Percentiles rank a stretch among this genome's conserved stretches.
Evolutionary conservation across 2,329 filamentous ascomycete species (phyloP).

Genomic region (Venturiaceae sp.): DNA sequence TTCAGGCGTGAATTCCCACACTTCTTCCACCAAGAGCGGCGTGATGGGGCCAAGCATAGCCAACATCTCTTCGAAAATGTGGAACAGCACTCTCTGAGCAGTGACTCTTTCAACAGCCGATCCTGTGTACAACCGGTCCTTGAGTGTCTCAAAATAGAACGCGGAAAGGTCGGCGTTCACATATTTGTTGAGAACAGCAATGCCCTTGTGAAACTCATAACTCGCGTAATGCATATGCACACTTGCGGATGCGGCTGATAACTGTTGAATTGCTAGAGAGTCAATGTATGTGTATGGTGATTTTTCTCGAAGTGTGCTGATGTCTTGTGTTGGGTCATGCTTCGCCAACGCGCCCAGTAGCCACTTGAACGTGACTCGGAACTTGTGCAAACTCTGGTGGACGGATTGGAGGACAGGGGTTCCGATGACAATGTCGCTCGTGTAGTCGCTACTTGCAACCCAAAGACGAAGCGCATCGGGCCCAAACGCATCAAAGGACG

Average conservation of each 20-base stretch:
- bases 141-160: conserved; percentile 88
- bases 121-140: conserved; percentile 85
- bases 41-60: conserved; percentile 74
- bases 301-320: conserved; percentile 3
- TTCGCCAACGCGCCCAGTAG: conserved; percentile 57
- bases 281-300: conserved; percentile 37
- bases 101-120: conserved; percentile 51
- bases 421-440: conserved; percentile 74
- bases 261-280: conserved; percentile 66
- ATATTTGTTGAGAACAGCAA: conserved; percentile 69
- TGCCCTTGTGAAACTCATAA: conserved; percentile 75
- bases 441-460: conserved; percentile 89
- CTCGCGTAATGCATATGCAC: conserved; percentile 57
- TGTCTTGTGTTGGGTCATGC: conserved; percentile 15
- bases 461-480: conserved; percentile 82
- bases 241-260: conserved; percentile 54
- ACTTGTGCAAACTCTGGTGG: conserved; percentile 72
- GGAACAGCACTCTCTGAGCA: conserved; percentile 46
- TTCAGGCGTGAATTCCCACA: conserved; percentile 66
- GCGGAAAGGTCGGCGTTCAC: conserved; percentile 75
- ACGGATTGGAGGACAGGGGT: conserved; percentile 66
- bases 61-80: conserved; percentile 62
- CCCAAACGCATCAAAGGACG: conserved; percentile 61
- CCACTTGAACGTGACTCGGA: conserved; percentile 84
- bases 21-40: conserved; percentile 78